Evolutionary conservation across 768 basidiomycete genomes (phyloP), one percentile per base, ranked within the genome.

Genomic region (Mrakia frigida): DNA sequence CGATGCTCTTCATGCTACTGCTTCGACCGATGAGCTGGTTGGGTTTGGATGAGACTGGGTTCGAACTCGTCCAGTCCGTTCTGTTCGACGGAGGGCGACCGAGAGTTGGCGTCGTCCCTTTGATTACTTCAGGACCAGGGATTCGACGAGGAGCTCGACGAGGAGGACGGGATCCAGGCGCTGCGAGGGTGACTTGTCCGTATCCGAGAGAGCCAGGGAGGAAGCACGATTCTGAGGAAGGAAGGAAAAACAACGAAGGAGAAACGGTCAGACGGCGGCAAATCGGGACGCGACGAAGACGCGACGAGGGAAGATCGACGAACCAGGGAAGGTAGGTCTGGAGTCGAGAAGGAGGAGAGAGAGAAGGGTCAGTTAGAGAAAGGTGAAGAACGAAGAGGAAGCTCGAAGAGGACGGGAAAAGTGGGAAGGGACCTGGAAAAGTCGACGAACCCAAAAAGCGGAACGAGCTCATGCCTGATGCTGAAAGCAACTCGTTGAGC

Each of bases 121-220:
- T 9, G n/a, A n/a, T n/a, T n/a, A n/a, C n/a, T 21, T 7, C 35
- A 37, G 65, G 37, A n/a, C 65, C 65, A 0, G 65, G 43, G 21
- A 68, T 41, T 50, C 70, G 70, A 25, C 70, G 43, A 14, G 50
- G 70, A 31, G 43, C n/a, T 6, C 50, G 31, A 31, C 50, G 28
- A 25, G 37, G 65, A 23, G 37, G 25, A 43, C 65, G 65, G 21
- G 65, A 39, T 6, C 71, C 71, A 3, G 76, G 76, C 35, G 70
- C 60, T 21, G 70, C 60, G 46, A 68, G 60, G 25, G 93, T 88
- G 67, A 94, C 89, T 81, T 93, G 92, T 33, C 93, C 92, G 82
- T 90, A 94, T 11, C 93, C 92, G 46, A 92, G 88, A 79, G 92
- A 91, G 82, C 92, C 91, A 70, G 92, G 92, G 0, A 91, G 88